A percentile compares a stretch with the other conserved stretches of the same genome.
Evolutionary conservation across 2,329 filamentous ascomycete genomes (phyloP).

Genomic region (Neocucurbitaria cava): DNA sequence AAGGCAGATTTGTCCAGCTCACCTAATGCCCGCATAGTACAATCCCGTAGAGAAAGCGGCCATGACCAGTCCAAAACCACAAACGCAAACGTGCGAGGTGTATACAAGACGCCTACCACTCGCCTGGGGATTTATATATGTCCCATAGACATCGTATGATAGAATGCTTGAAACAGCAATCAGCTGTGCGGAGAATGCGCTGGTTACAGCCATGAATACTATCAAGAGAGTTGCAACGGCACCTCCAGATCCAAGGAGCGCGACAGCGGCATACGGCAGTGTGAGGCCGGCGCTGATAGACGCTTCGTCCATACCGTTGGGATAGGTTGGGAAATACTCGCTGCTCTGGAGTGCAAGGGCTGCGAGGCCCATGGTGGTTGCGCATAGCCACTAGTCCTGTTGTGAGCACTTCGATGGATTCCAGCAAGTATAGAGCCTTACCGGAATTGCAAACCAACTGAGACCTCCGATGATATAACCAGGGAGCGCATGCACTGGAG

Average conservation of each 20-base stretch:
- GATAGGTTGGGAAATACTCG: conserved; percentile 54
- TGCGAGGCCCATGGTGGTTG: conserved; percentile 56
- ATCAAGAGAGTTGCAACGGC: conserved; percentile 46
- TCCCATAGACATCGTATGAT: conserved; percentile 88
- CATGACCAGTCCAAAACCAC: conserved; percentile 80
- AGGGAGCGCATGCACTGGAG: conserved; percentile 82
- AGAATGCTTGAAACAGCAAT: conserved; percentile 80
- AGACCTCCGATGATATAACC: conserved; percentile 60
- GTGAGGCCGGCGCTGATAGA: conserved; percentile 38
- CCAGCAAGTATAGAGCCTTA: conserved; percentile 7
- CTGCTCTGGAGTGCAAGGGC: conserved; percentile 52
- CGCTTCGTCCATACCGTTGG: conserved; percentile 34
- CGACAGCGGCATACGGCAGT: conserved; percentile 41
- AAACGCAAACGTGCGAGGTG: conserved; percentile 75
- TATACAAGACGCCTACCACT: conserved; percentile 78
- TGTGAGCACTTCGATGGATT: not conserved
- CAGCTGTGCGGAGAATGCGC: conserved; percentile 53
- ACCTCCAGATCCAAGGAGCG: conserved; percentile 41
- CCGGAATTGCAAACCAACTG: conserved; percentile 57
- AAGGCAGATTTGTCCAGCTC: not conserved
- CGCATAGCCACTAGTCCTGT: conserved; percentile 48
- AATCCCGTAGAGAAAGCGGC: conserved; percentile 79
- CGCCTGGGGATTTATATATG: conserved; percentile 80
- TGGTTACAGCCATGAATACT: conserved; percentile 59
- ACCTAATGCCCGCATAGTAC: conserved; percentile 41